Evolutionary conservation across 345 rosid genomes (phyloP), one percentile per base, ranked within the genome.

Genomic region (Syzygium jambos): DNA sequence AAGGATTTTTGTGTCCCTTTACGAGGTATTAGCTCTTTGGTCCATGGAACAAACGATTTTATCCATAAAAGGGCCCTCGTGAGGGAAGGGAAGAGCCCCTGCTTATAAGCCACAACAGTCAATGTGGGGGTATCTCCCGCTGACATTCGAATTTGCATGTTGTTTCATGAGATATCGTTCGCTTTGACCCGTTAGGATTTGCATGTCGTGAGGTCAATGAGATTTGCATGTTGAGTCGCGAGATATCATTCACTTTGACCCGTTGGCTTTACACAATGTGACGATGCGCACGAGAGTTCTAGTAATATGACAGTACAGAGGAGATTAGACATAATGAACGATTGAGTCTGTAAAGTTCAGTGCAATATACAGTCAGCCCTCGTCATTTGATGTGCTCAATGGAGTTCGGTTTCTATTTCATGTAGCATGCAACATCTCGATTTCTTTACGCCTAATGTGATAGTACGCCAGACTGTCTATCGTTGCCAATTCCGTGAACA

Each of bases 31-130:
- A 56, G 23, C 0, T 56, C 61, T 2, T 5, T 11, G 61, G 61
- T 23, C 13, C 61, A 23, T 56, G 61, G 0, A 0, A 56, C 61
- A 22, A 27, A 0, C n/a, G 6, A 56, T 0, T 56, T 56, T 0
- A 56, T 56, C 1, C 14, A 22, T 5, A 56, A 0, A 0, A 9
- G 6, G 61, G n/a, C 61, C n/a, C 61, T 23, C 61, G 12, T 56
- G 25, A 22, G 61, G 5, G 10, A 9, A 56, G 27, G 1, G 65
- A 0, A 0, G 30, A 59, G 30, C 65, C 65, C 65, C 65, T 25
- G 3, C 65, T 27, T 59, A 59, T 0, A 11, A 59, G 65, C 30
- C 15, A 59, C 5, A 0, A 27, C 56, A 2, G 16, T 5, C 34
- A 5, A 61, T n/a, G 15, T 27, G 9, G 34, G 17, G 4, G 68